Conservation (phyloP, 257 asterid genomes). For the Plectranthus barbatus region DNA sequence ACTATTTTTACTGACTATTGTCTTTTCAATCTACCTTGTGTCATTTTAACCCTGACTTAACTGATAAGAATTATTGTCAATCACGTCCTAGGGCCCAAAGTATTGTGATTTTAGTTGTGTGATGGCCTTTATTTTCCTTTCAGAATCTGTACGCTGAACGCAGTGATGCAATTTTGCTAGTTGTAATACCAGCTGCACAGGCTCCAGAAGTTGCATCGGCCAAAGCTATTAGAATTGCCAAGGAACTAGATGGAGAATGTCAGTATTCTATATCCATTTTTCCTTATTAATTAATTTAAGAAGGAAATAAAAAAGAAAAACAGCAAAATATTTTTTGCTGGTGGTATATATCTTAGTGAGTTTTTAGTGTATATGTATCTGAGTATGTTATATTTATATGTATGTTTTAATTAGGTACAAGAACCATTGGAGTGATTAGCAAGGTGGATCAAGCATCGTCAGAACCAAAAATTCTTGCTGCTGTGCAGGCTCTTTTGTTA, state of each 20-base stretch:
- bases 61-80: background rate
- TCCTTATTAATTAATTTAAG: slow-evolving; percentile 9
- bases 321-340: background rate
- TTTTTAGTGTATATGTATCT: background rate
- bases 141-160: slow-evolving; percentile 89
- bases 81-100: background rate
- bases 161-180: slow-evolving; percentile 87
- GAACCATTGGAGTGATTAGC: slow-evolving; percentile 92
- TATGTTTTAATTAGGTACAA: slow-evolving; percentile 58
- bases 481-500: slow-evolving; percentile 88
- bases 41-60: background rate
- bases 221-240: slow-evolving; percentile 89
- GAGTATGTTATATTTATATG: background rate
- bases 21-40: background rate
- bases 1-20: background rate
- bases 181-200: slow-evolving; percentile 83
- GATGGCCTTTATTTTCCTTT: slow-evolving; percentile 12
- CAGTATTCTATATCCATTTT: slow-evolving; percentile 29
- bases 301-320: background rate
- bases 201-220: slow-evolving; percentile 92
- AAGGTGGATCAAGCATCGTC: slow-evolving; percentile 89
- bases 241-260: slow-evolving; percentile 96
- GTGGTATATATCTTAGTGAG: no score
- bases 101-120: slow-evolving; percentile 5
- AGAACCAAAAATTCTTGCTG: slow-evolving; percentile 81